These are phyloP conservation scores for Carex pumila DNA, from an alignment of 176 grass and related monocot genomes.

Conservation along the genomic window DNA sequence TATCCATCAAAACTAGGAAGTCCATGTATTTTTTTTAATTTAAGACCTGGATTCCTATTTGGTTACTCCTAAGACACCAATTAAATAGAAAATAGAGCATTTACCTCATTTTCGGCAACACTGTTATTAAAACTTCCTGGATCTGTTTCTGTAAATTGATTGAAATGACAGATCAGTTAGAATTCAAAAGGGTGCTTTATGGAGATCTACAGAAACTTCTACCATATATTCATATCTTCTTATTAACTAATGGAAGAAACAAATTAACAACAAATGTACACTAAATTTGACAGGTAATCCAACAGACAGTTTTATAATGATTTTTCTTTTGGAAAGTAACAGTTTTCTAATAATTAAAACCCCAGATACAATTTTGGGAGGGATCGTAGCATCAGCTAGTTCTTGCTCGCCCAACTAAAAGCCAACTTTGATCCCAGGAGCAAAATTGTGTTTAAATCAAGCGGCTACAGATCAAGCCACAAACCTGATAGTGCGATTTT, in stretches of 20 bases:
- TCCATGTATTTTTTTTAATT: not conserved
- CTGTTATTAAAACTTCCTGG: conserved; percentile 95
- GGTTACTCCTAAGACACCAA: not conserved
- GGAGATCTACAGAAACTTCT: not conserved
- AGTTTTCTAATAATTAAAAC: not conserved
- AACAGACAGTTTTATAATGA: not conserved
- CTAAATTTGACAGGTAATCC: not conserved
- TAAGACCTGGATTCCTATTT: not conserved
- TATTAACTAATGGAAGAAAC: not conserved
- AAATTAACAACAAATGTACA: not conserved
- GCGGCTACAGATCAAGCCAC: not conserved
- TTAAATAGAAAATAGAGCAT: not conserved
- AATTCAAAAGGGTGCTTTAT: not conserved
- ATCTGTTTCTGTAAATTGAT: conserved; percentile 53
- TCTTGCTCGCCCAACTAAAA: not conserved
- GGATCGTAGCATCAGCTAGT: not conserved
- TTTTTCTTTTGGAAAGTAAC: not conserved
- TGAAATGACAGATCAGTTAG: not conserved
- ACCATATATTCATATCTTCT: not conserved
- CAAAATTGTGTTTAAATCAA: not conserved
- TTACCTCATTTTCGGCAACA: conserved; percentile 77
- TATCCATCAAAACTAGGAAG: not conserved
- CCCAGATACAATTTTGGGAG: not conserved
- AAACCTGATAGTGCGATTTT: not conserved
- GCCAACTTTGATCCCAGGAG: not conserved